These are phyloP conservation scores for Cyberlindnera japonica DNA, from an alignment of 805 yeast species.

Conservation along the genomic window DNA sequence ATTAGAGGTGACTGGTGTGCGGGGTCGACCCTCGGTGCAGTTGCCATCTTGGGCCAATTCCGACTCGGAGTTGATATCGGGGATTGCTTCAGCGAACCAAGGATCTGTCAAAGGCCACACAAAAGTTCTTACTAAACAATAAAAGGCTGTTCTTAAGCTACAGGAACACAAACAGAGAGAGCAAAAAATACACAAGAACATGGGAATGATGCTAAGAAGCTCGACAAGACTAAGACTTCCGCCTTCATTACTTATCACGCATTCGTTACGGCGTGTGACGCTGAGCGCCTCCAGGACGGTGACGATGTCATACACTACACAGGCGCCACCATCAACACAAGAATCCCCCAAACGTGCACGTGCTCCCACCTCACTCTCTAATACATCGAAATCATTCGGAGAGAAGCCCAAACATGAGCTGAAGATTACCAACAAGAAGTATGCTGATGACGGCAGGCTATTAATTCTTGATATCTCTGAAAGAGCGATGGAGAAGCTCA, in stretches of 20 bases:
- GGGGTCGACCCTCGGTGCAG: conserved; percentile 5
- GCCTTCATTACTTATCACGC: not conserved
- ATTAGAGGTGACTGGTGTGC: no score
- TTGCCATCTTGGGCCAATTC: not conserved
- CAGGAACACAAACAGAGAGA: not conserved
- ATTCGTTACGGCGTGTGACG: not conserved
- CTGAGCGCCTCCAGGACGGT: not conserved
- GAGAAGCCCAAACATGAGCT: conserved; percentile 5
- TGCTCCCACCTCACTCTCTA: conserved; percentile 15
- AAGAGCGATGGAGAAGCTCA: conserved; percentile 46
- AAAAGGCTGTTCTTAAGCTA: not conserved
- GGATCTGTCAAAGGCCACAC: conserved; percentile 3
- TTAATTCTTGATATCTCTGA: conserved; percentile 34
- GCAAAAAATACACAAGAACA: not conserved
- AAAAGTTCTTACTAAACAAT: not conserved
- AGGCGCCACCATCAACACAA: conserved; percentile 8
- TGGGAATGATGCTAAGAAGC: conserved; percentile 8
- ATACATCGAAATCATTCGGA: conserved; percentile 13
- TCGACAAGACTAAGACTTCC: not conserved
- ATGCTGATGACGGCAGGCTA: conserved; percentile 32
- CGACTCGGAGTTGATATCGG: conserved; percentile 6
- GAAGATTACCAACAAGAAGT: conserved; percentile 22
- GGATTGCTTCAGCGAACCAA: not conserved
- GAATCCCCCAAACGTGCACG: conserved; percentile 7
- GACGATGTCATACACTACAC: conserved; percentile 5